These are phyloP conservation scores for Cymbomonas tetramitiformis DNA, from an alignment of 139 green algal genomes.

Conservation along the genomic window DNA sequence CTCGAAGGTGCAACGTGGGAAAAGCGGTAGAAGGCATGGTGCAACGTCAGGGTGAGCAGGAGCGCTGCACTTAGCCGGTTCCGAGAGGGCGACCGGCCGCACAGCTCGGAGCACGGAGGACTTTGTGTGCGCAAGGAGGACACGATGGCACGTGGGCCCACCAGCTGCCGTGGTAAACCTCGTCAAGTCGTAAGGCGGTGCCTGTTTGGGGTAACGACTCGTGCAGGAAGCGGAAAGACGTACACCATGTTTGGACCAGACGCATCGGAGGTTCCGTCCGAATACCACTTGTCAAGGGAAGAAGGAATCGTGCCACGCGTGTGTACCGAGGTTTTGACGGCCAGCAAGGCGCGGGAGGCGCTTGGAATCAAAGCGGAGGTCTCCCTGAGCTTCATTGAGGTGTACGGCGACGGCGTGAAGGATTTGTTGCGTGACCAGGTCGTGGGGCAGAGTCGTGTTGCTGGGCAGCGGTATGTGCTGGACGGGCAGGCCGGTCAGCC, in stretches of 20 bases:
- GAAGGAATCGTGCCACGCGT: slow-evolving; percentile 13
- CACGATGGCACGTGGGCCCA: too few species aligned
- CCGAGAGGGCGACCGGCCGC: too few species aligned
- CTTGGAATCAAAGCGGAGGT: not conserved
- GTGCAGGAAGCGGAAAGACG: slow-evolving; percentile 16
- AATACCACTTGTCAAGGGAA: not conserved
- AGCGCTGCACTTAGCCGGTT: too few species aligned
- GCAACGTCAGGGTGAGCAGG: too few species aligned
- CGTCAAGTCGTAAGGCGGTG: slow-evolving; percentile 14
- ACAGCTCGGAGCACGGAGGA: too few species aligned
- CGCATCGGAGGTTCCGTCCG: not conserved
- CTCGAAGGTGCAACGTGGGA: too few species aligned
- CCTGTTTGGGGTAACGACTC: too few species aligned
- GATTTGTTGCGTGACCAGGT: slow-evolving; percentile 1
- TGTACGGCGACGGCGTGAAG: slow-evolving; percentile 16
- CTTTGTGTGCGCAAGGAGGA: too few species aligned
- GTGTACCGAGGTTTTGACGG: slow-evolving; percentile 12
- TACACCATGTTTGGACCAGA: slow-evolving; percentile 20
- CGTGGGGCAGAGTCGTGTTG: slow-evolving; percentile 15
- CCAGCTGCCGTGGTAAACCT: too few species aligned
- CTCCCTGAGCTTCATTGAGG: slow-evolving; percentile 16
- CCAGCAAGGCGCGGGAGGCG: not conserved
- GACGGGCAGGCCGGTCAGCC: slow-evolving; percentile 1
- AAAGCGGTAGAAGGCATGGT: too few species aligned
- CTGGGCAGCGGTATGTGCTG: slow-evolving; percentile 21